Evolutionary conservation across 345 rosid species (phyloP).

Genomic region (Ricinus communis): DNA sequence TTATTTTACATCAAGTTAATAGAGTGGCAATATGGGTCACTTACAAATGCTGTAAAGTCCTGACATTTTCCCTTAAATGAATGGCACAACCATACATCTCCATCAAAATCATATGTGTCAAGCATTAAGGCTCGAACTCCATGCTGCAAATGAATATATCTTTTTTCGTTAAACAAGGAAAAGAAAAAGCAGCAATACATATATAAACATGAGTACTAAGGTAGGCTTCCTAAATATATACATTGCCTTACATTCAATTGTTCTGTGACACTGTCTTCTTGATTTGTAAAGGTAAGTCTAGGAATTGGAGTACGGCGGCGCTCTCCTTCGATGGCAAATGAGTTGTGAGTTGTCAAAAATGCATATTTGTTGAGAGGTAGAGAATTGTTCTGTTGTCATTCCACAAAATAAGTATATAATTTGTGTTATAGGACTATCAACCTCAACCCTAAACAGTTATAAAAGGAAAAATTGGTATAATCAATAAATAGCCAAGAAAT

Average conservation of each 20-base stretch:
- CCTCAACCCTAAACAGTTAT: no score
- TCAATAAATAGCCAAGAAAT: no score
- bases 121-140: conserved; percentile 69
- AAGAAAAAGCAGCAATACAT: no score
- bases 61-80: conserved; percentile 53
- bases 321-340: conserved; percentile 54
- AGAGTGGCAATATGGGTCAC: background rate
- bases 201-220: no score
- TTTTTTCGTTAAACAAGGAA: no score
- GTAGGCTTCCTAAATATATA: no score
- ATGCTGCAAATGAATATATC: conserved; percentile 30
- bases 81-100: conserved; percentile 72
- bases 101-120: conserved; percentile 63
- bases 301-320: conserved; percentile 48
- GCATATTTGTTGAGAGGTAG: conserved; percentile 71
- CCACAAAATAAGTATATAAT: conserved; percentile 18
- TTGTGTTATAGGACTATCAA: no score
- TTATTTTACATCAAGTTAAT: no score
- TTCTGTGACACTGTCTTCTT: conserved; percentile 56
- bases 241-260: conserved; percentile 51
- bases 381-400: conserved; percentile 51
- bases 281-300: conserved; percentile 49
- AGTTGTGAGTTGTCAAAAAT: conserved; percentile 63
- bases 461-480: no score
- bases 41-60: conserved; percentile 60